These are phyloP conservation scores for Leptographium lundbergii DNA, from an alignment of 2,329 filamentous ascomycete genomes.

Conservation along the genomic window DNA sequence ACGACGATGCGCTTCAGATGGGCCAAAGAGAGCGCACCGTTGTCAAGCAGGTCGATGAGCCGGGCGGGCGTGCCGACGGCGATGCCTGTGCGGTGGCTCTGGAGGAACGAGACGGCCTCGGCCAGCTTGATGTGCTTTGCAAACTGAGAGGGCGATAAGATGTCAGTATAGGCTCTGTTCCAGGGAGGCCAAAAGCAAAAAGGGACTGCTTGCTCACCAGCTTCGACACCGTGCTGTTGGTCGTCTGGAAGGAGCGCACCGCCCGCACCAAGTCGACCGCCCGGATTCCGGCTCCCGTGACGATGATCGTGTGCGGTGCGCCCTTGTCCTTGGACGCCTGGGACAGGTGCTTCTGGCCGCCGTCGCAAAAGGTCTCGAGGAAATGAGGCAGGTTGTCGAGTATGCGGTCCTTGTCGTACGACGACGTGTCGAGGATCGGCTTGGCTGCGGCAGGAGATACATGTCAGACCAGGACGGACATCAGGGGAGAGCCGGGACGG, in stretches of 20 bases:
- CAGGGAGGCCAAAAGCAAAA: neutral
- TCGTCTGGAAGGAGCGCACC: slow-evolving; percentile 66
- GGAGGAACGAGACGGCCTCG: slow-evolving; percentile 68
- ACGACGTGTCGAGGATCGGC: slow-evolving; percentile 67
- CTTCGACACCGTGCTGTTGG: slow-evolving; percentile 71
- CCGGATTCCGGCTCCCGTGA: slow-evolving; percentile 73
- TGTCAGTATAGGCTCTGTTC: neutral
- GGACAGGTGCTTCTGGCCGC: slow-evolving; percentile 26
- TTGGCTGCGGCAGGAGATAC: neutral
- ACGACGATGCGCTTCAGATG: slow-evolving; percentile 70
- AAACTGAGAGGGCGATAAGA: slow-evolving; percentile 36
- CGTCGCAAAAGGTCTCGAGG: slow-evolving; percentile 52
- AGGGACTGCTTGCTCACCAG: slow-evolving; percentile 34
- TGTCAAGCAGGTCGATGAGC: slow-evolving; percentile 68
- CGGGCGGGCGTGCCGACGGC: slow-evolving; percentile 83
- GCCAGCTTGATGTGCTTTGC: slow-evolving; percentile 96
- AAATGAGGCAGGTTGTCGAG: slow-evolving; percentile 68
- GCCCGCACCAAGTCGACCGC: slow-evolving; percentile 72
- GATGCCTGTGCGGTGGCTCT: slow-evolving; percentile 61
- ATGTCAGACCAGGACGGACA: neutral
- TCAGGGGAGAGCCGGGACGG: neutral
- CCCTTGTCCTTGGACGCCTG: slow-evolving; percentile 53
- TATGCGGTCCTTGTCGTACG: slow-evolving; percentile 47
- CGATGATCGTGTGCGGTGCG: slow-evolving; percentile 72
- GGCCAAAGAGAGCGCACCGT: slow-evolving; percentile 58